Conservation (phyloP, 352 stramenopile genomes). For the Globisporangium heterothallicum region DNA sequence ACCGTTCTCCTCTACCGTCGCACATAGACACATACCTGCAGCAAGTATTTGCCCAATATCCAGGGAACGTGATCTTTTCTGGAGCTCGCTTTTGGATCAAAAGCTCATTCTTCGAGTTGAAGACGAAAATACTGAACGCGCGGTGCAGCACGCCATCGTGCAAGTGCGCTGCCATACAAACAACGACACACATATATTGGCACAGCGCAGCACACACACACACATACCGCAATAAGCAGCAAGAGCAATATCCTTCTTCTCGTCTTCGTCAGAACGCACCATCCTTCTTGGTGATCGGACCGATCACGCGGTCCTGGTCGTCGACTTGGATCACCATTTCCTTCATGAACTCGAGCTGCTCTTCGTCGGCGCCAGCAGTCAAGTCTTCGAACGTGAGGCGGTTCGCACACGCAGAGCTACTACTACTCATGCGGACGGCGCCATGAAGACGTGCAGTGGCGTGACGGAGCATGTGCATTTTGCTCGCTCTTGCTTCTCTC, state of each 20-base stretch:
- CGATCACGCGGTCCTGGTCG: conserved; percentile 71
- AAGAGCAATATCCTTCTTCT: no score
- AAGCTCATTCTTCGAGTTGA: conserved; percentile 82
- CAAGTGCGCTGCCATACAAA: conserved; percentile 42
- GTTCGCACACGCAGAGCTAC: conserved; percentile 1
- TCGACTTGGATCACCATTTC: conserved; percentile 89
- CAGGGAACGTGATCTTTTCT: conserved; percentile 99
- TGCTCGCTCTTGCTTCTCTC: background rate
- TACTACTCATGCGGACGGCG: conserved; percentile 12
- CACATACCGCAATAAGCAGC: background rate
- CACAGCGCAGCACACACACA: no score
- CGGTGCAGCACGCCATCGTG: conserved; percentile 76
- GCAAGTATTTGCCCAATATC: conserved; percentile 99
- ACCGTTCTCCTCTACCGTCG: no score
- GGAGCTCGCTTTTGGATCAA: conserved; percentile 89
- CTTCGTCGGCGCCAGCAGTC: conserved; percentile 55
- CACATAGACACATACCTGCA: conserved; percentile 65
- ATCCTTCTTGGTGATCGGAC: conserved; percentile 87
- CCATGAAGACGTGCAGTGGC: conserved; percentile 10
- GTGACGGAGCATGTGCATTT: conserved; percentile 9
- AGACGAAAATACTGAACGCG: conserved; percentile 85
- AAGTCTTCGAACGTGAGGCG: conserved; percentile 59
- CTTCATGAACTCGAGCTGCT: conserved; percentile 89
- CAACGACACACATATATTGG: conserved; percentile 2
- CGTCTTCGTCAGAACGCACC: no score